These are phyloP conservation scores for Dioszegia aurantiaca DNA, from an alignment of 768 basidiomycete species.

Conservation along the genomic window DNA sequence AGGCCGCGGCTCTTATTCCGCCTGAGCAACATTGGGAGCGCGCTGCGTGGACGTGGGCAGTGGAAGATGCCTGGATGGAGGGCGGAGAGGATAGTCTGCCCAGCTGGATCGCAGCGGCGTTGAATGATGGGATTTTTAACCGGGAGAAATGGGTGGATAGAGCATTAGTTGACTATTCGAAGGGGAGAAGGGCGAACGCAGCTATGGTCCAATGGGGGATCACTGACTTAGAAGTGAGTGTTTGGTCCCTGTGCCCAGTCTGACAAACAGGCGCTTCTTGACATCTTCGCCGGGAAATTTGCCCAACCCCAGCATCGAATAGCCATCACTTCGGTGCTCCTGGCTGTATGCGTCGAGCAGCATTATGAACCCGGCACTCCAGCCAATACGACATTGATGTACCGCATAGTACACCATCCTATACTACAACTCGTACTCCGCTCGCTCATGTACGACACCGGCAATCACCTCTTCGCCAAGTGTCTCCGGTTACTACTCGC, in stretches of 20 bases:
- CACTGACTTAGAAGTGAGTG: slow-evolving; percentile 18
- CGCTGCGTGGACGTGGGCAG: slow-evolving; percentile 8
- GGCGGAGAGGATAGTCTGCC: neutral
- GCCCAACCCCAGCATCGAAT: slow-evolving; percentile 10
- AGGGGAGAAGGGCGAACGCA: slow-evolving; percentile 4
- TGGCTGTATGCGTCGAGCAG: slow-evolving; percentile 9
- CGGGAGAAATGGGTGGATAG: slow-evolving; percentile 4
- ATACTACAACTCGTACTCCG: slow-evolving; percentile 17
- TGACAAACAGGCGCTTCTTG: slow-evolving; percentile 13
- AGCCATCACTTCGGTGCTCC: slow-evolving; percentile 1
- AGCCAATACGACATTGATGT: slow-evolving; percentile 17
- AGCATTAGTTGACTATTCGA: slow-evolving; percentile 3
- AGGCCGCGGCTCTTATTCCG: slow-evolving; percentile 7
- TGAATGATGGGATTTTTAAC: neutral
- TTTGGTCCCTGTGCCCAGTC: neutral
- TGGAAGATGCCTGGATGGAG: slow-evolving; percentile 5
- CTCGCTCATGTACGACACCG: slow-evolving; percentile 36
- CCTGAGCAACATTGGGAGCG: slow-evolving; percentile 5
- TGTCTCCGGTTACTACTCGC: slow-evolving; percentile 32
- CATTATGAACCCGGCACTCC: slow-evolving; percentile 24
- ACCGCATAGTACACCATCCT: slow-evolving; percentile 13
- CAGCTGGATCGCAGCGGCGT: neutral
- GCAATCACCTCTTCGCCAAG: slow-evolving; percentile 40
- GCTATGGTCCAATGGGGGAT: slow-evolving; percentile 12
- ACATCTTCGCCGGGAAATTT: slow-evolving; percentile 8